Evolutionary conservation across 202 grass and related monocot genomes (phyloP).

Genomic region (Saccharum hybrid): DNA sequence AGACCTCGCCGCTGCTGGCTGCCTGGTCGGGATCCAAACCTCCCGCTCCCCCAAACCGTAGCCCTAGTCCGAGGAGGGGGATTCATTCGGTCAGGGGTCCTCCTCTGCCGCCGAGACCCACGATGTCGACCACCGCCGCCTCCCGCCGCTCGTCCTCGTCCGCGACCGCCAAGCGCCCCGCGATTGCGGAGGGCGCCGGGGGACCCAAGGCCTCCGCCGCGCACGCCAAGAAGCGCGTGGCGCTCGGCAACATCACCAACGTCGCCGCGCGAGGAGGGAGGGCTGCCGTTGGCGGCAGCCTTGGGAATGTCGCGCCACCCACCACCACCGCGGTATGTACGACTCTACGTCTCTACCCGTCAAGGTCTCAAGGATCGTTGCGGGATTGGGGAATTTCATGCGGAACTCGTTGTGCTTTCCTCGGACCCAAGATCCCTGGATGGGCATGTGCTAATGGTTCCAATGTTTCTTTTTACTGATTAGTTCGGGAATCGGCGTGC

Average conservation of each 20-base stretch:
- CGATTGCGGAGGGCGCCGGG: conserved; percentile 25
- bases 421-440: background rate
- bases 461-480: background rate
- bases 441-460: background rate
- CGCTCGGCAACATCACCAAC: conserved; percentile 82
- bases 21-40: background rate
- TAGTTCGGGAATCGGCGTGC: background rate
- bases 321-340: conserved; percentile 48
- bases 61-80: background rate
- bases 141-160: conserved; percentile 37
- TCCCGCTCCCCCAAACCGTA: background rate
- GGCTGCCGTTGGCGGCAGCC: too few relatives aligned
- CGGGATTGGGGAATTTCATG: background rate
- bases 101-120: background rate
- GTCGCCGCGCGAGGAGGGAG: conserved; percentile 42
- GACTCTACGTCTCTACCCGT: background rate
- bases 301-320: conserved; percentile 45
- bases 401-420: background rate
- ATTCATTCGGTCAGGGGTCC: background rate
- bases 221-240: conserved; percentile 93
- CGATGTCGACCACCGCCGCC: conserved; percentile 46
- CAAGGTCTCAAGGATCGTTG: background rate
- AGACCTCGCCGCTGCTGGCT: background rate
- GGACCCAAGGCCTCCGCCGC: conserved; percentile 10
- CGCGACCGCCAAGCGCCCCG: conserved; percentile 51